Evolutionary conservation across 2,329 filamentous ascomycete species (phyloP).

Genomic region (Pseudogymnoascus sp.): DNA sequence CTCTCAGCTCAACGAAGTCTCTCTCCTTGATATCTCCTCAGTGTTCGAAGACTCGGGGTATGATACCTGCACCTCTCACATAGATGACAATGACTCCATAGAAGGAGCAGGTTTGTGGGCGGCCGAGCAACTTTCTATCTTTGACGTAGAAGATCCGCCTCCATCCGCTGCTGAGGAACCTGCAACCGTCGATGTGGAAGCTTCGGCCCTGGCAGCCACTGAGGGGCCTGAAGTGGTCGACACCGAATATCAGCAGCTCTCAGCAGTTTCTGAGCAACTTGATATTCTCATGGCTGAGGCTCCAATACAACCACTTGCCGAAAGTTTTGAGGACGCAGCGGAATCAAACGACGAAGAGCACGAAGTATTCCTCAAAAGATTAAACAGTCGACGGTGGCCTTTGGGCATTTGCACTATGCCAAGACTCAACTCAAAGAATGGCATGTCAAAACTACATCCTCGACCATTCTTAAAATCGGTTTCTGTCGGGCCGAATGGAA

Average conservation of each 20-base stretch:
- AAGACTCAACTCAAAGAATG: constrained; percentile 10
- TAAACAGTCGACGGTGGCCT: constrained; percentile 1
- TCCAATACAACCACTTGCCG: neutral
- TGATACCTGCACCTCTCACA: neutral
- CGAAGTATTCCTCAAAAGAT: neutral
- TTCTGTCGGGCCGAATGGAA: constrained; percentile 14
- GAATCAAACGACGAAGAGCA: neutral
- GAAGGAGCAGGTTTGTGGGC: neutral
- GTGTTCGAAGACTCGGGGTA: neutral
- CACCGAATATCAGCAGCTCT: neutral
- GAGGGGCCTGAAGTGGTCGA: neutral
- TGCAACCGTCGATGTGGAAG: neutral
- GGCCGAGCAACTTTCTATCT: neutral
- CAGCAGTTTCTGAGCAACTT: neutral
- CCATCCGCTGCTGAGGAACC: neutral
- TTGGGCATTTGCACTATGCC: constrained; percentile 6
- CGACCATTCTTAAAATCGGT: constrained; percentile 18
- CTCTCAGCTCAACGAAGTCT: neutral
- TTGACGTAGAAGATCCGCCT: neutral
- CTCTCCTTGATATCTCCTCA: neutral
- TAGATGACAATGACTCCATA: neutral
- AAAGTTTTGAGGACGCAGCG: neutral
- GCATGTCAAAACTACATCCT: constrained; percentile 15
- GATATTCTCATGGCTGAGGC: neutral
- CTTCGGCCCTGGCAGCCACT: neutral